Percentiles rank a stretch among this genome's conserved stretches.
Conservation (phyloP, 371 early-diverging fungal species). For the Mortierella sp. region DNA sequence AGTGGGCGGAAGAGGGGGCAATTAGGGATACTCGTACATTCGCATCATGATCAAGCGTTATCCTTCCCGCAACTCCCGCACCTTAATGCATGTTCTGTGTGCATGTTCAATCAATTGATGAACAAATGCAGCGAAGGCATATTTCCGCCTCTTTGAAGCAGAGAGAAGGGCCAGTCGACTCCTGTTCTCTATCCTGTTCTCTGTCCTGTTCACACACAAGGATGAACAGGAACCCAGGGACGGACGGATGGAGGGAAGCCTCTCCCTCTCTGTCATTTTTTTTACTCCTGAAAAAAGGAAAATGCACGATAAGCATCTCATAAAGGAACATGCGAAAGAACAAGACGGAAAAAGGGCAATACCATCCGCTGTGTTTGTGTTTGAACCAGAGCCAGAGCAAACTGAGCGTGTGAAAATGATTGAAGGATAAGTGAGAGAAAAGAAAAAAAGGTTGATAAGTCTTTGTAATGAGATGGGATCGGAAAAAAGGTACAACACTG, state of each 20-base stretch:
- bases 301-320: neutral
- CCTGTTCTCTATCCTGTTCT: neutral
- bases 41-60: neutral
- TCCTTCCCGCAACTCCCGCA: slow-evolving; percentile 7
- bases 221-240: slow-evolving; percentile 23
- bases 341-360: neutral
- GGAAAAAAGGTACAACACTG: neutral
- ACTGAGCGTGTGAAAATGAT: neutral
- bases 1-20: neutral
- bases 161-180: neutral
- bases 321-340: neutral
- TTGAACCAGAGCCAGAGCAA: slow-evolving; percentile 8
- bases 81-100: neutral
- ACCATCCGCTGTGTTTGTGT: neutral
- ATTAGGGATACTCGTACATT: neutral
- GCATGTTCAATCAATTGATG: neutral
- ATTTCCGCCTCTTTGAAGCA: neutral
- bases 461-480: neutral
- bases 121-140: neutral
- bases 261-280: neutral
- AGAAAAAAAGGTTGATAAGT: too few relatives aligned
- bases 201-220: slow-evolving; percentile 3
- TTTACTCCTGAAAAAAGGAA: slow-evolving; percentile 13
- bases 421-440: neutral
- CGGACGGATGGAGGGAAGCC: neutral